Conservation (phyloP, 139 green algal genomes). For the Closterium sp. region DNA sequence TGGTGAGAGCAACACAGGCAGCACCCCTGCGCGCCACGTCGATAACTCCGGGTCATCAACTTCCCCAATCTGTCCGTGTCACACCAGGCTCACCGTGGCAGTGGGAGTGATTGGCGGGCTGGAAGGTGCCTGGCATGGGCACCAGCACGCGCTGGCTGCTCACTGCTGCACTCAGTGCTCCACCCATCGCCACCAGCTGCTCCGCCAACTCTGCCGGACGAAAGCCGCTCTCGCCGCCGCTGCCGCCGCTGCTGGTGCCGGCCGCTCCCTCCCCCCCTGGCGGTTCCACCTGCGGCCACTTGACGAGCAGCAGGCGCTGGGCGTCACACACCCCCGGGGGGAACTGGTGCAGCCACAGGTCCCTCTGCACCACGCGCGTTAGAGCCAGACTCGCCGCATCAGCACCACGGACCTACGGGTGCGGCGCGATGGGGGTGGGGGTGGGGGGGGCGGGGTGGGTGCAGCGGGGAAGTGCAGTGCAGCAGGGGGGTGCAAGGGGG, state of each 20-base stretch:
- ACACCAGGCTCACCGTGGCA: not conserved
- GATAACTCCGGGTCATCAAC: too few relatives aligned
- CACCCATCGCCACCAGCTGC: not conserved
- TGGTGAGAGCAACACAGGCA: too few relatives aligned
- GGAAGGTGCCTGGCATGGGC: slow-evolving; percentile 12
- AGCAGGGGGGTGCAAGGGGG: not conserved
- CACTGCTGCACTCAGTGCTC: not conserved
- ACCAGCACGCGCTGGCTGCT: slow-evolving; percentile 4
- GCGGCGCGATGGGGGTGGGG: too few relatives aligned
- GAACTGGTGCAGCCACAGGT: slow-evolving; percentile 11
- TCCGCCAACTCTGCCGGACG: not conserved
- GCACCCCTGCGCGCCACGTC: too few relatives aligned
- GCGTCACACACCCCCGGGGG: not conserved
- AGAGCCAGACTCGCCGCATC: not conserved
- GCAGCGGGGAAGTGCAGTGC: not conserved
- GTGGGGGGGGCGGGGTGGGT: too few relatives aligned
- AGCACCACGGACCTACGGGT: not conserved
- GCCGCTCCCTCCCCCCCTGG: not conserved
- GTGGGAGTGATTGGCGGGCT: not conserved
- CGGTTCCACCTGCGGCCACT: not conserved
- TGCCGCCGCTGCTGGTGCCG: not conserved
- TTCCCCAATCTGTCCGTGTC: too few relatives aligned
- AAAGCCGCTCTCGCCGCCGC: not conserved
- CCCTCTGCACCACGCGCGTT: not conserved
- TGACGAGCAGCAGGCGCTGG: not conserved